Evolutionary conservation across 768 basidiomycete genomes (phyloP).

Genomic region (Cantharellus anzutake): DNA sequence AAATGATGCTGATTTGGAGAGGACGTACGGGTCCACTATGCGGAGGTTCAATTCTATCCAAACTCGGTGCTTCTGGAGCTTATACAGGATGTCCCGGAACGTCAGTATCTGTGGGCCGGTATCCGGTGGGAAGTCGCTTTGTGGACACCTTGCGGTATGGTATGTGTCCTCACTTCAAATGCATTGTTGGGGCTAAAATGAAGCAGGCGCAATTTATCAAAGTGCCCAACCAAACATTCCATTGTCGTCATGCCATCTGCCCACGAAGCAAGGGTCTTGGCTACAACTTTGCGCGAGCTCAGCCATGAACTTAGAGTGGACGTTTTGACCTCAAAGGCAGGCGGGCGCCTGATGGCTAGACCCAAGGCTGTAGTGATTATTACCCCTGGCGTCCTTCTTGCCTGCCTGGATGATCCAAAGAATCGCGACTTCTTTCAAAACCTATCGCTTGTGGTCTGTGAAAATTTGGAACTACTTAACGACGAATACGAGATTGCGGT

Average conservation of each 20-base stretch:
- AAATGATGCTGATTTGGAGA: constrained; percentile 26
- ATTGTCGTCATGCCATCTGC: constrained; percentile 38
- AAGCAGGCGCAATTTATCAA: not conserved
- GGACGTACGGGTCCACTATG: constrained; percentile 25
- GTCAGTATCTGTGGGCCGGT: constrained; percentile 60
- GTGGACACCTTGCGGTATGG: constrained; percentile 58
- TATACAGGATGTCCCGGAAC: constrained; percentile 47
- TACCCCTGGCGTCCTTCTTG: constrained; percentile 33
- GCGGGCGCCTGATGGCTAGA: not conserved
- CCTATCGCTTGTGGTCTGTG: constrained; percentile 56
- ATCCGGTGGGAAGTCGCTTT: constrained; percentile 59
- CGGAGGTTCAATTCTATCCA: constrained; percentile 67
- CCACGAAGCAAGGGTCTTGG: not conserved
- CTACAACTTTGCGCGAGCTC: not conserved
- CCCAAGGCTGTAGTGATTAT: constrained; percentile 28
- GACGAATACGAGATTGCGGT: constrained; percentile 63
- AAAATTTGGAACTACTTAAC: constrained; percentile 72
- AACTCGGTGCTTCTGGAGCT: constrained; percentile 73
- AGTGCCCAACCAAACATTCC: constrained; percentile 33
- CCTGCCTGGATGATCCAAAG: constrained; percentile 2
- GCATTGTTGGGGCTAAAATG: not conserved
- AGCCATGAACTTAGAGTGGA: not conserved
- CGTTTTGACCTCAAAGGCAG: not conserved
- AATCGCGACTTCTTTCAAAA: constrained; percentile 15
- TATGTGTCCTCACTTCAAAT: constrained; percentile 19